Percentiles rank a stretch among this genome's conserved stretches.
Conservation (phyloP, 108 stramenopile genomes). For the Thalassiosira profunda region DNA sequence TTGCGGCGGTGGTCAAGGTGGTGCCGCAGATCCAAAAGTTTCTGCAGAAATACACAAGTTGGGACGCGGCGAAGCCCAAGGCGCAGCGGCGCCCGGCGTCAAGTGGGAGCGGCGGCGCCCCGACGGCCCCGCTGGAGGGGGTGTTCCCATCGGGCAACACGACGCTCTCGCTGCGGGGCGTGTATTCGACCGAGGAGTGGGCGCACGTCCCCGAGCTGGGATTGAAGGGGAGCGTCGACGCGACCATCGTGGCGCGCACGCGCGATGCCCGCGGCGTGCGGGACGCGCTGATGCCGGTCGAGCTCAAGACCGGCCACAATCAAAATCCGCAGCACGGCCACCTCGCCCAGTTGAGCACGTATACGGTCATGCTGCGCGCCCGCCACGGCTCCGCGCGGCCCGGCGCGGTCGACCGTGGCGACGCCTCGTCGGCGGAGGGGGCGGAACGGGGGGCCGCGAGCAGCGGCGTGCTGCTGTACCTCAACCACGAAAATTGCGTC, state of each 20-base stretch:
- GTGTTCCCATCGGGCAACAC: slow-evolving; percentile 33
- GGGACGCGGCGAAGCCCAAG: slow-evolving; percentile 10
- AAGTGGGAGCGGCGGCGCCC: too few relatives aligned
- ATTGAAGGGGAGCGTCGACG: slow-evolving; percentile 85
- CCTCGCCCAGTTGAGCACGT: slow-evolving; percentile 86
- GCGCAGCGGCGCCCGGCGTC: too few relatives aligned
- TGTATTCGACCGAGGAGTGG: slow-evolving; percentile 73
- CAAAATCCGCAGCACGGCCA: slow-evolving; percentile 73
- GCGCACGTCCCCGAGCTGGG: slow-evolving; percentile 78
- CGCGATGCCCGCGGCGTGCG: slow-evolving; percentile 9
- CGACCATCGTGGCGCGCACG: slow-evolving; percentile 67
- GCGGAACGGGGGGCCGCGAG: slow-evolving; percentile 41
- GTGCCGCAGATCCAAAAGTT: slow-evolving; percentile 75
- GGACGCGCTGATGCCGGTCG: slow-evolving; percentile 64
- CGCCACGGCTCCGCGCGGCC: slow-evolving; percentile 56
- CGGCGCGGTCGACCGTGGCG: too few relatives aligned
- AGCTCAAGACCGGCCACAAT: slow-evolving; percentile 90
- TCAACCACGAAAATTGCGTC: slow-evolving; percentile 64
- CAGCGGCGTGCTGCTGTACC: slow-evolving; percentile 78
- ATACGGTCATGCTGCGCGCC: slow-evolving; percentile 80
- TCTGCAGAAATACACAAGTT: slow-evolving; percentile 54
- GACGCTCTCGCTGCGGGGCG: slow-evolving; percentile 17
- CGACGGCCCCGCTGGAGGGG: slow-evolving; percentile 27
- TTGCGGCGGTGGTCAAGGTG: slow-evolving; percentile 63
- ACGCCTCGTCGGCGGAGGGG: neutral